These are phyloP conservation scores for Fusarium lateritium DNA, from an alignment of 2,329 filamentous ascomycete genomes.

Conservation along the genomic window DNA sequence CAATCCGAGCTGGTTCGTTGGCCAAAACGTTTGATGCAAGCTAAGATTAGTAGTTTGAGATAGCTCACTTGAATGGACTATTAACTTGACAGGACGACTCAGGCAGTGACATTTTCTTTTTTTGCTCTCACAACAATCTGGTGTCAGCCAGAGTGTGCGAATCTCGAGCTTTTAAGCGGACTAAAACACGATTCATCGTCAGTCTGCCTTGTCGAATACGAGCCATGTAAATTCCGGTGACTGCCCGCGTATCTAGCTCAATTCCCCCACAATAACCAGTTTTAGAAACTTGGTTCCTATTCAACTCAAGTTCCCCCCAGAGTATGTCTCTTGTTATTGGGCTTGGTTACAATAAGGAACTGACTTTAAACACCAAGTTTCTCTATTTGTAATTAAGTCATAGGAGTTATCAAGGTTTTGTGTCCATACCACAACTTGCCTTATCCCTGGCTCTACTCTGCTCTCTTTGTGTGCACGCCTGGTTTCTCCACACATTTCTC, in stretches of 20 bases:
- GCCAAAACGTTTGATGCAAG: too few relatives aligned
- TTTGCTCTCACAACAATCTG: background rate
- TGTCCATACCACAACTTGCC: background rate
- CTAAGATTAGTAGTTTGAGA: too few relatives aligned
- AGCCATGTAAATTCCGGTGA: constrained; percentile 6
- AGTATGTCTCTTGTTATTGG: too few relatives aligned
- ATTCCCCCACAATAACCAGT: constrained; percentile 7
- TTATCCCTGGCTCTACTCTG: constrained; percentile 6
- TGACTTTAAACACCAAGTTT: background rate
- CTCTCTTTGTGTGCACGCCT: constrained; percentile 19
- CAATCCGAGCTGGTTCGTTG: too few relatives aligned
- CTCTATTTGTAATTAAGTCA: constrained; percentile 8
- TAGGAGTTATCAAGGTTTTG: constrained; percentile 8
- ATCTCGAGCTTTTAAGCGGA: constrained; percentile 6
- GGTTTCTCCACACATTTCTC: constrained; percentile 26
- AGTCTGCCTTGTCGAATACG: constrained; percentile 16
- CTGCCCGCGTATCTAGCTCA: background rate
- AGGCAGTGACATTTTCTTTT: background rate
- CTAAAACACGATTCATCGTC: constrained; percentile 3
- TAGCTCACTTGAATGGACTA: too few relatives aligned
- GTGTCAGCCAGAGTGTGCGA: background rate
- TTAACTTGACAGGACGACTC: too few relatives aligned
- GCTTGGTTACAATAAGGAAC: too few relatives aligned
- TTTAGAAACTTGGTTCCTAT: constrained; percentile 7
- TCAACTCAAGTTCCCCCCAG: background rate